Percentiles rank a stretch among this genome's conserved stretches.
Evolutionary conservation across 139 green algal genomes (phyloP).

Genomic region (Closterium sp.): DNA sequence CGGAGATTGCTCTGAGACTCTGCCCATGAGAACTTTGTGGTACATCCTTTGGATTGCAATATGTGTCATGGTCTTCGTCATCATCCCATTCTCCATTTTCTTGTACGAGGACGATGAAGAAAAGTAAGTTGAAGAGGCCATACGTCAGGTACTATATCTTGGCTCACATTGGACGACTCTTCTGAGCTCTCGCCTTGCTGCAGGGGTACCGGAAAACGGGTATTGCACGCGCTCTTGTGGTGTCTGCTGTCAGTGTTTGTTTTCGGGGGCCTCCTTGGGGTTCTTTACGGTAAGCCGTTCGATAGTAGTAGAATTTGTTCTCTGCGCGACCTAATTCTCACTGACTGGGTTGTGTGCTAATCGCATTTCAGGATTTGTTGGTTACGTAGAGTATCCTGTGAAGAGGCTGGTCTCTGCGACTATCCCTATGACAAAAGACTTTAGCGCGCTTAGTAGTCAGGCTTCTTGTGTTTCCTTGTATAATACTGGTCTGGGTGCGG

Average conservation of each 20-base stretch:
- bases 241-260: constrained; percentile 24
- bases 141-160: not conserved
- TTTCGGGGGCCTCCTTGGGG: constrained; percentile 48
- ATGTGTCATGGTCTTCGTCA: constrained; percentile 74
- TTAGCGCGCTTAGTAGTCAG: not conserved
- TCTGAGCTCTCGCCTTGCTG: not conserved
- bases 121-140: constrained; percentile 44
- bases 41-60: constrained; percentile 65
- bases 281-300: constrained; percentile 45
- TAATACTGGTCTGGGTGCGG: not conserved
- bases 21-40: constrained; percentile 91
- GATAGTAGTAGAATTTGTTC: too few species aligned
- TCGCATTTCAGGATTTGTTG: constrained; percentile 57
- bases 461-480: not conserved
- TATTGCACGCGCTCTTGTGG: constrained; percentile 20
- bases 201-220: constrained; percentile 27
- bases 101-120: constrained; percentile 95
- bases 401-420: constrained; percentile 73
- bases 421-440: constrained; percentile 28
- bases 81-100: constrained; percentile 94
- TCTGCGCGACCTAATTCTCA: too few species aligned
- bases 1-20: constrained; percentile 71
- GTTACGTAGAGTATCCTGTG: constrained; percentile 84
- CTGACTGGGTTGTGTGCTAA: not conserved
- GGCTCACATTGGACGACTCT: not conserved